phyloP scores from a whole-genome alignment of 2,329 filamentous ascomycete genomes.

The Cercospora berteroae region DNA sequence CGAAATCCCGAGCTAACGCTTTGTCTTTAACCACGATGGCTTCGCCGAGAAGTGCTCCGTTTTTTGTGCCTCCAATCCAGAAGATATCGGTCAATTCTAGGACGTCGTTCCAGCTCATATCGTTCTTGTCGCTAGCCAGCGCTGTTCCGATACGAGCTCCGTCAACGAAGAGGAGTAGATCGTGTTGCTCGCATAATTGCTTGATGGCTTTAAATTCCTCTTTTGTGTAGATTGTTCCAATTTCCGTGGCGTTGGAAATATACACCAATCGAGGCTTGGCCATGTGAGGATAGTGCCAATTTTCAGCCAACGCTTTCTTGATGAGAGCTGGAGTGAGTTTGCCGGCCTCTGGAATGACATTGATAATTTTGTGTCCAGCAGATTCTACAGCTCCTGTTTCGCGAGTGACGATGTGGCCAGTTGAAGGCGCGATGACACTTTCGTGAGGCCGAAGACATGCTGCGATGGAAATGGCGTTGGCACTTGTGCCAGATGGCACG shows the following conservation, averaged over 20 bases:
- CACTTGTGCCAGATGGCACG: constrained; percentile 1
- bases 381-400: constrained; percentile 11
- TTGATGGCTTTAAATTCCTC: constrained; percentile 8
- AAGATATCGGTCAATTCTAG: constrained; percentile 9
- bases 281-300: constrained; percentile 13
- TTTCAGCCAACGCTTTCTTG: constrained; percentile 5
- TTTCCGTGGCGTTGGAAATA: constrained; percentile 10
- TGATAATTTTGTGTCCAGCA: constrained; percentile 8
- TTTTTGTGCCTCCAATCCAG: constrained; percentile 12
- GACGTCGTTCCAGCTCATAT: constrained; percentile 12
- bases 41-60: constrained; percentile 9
- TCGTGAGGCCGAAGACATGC: constrained; percentile 7
- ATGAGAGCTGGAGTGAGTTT: constrained; percentile 7
- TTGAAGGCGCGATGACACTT: constrained; percentile 3
- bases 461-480: constrained; percentile 7
- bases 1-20: constrained; percentile 2
- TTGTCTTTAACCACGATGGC: constrained; percentile 8
- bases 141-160: constrained; percentile 4
- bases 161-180: not conserved
- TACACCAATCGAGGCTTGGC: constrained; percentile 10
- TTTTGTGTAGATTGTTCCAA: constrained; percentile 6
- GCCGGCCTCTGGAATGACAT: constrained; percentile 2
- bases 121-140: constrained; percentile 1
- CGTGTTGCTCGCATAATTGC: constrained; percentile 3
- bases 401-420: constrained; percentile 6